Base-by-base conservation (phyloP, 805 yeast genomes). In the Cyberlindnera mycetangii region DNA sequence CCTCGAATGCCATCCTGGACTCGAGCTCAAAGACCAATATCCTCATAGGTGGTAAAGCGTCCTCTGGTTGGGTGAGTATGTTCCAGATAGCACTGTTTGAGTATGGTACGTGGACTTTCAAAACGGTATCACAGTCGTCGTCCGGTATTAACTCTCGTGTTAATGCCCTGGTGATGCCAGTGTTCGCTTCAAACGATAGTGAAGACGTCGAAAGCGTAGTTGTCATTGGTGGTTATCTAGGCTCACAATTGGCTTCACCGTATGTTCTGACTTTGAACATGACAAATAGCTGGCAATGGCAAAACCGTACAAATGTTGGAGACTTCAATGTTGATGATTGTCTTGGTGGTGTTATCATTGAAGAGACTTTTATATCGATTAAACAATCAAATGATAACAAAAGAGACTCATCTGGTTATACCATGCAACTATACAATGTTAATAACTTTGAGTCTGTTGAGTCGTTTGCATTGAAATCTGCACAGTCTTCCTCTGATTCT, bases 41-140 rank as follows among this genome's bases (percentile, higher is more conserved):
- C 28, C 59, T 86, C 3, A 66, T 86, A 33, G 95, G 93, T 0
- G 95, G 95, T 3, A 69, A 69, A 42, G 74, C 86, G 3, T 53
- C 60, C 6, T 54, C 65, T 3, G 89, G 89, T 0, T 85, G 90
- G 89, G 75, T 85, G 28, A 75, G 78, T 49, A 76, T 85, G 81
- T 73, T 74, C 53, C 93, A 85, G 61, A 65, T 84, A 16, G 92
- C 93, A 0, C 62, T 83, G 2, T 85, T 89, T 86, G 81, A 80
- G 53, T 79, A 78, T 48, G 68, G 70, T 39, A 66, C 85, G 8
- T 87, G 95, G 95, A 74, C 85, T 3, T 85, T 79, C 58, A 65
- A 66, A 45, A 52, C 69, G 0, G 65, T 68, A 1, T 52, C 62
- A 32, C 53, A 61, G 49, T 55, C 67, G 1, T 59, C 55, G 1